A percentile compares a stretch with the other conserved stretches of the same genome.
These are phyloP conservation scores for Echium plantagineum DNA, from an alignment of 257 asterid species.

Conservation along the genomic window DNA sequence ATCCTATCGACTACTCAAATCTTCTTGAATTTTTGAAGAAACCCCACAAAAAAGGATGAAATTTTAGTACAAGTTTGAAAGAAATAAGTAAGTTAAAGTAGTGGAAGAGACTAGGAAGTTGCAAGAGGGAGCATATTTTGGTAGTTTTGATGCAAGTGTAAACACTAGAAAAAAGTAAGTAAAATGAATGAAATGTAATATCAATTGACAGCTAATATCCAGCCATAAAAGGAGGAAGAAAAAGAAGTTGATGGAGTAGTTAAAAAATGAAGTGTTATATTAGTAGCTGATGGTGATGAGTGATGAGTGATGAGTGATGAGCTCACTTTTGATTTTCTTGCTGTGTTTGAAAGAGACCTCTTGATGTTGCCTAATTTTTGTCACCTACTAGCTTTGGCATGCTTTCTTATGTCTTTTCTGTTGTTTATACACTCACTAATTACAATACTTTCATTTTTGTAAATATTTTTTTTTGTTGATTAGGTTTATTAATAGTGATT, in stretches of 20 bases:
- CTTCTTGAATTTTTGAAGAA: background rate
- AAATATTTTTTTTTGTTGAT: too few species aligned
- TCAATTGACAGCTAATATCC: slow-evolving; percentile 39
- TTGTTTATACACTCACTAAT: background rate
- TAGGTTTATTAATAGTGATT: background rate
- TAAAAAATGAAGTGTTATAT: slow-evolving; percentile 8
- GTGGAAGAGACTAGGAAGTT: too few species aligned
- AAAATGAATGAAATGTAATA: background rate
- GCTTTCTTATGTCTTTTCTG: background rate
- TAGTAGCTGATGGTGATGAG: too few species aligned
- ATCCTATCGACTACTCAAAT: too few species aligned
- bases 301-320: too few species aligned
- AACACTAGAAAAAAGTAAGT: background rate
- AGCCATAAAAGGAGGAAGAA: slow-evolving; percentile 9
- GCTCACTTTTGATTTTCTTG: slow-evolving; percentile 10
- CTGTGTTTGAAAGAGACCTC: background rate
- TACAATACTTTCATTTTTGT: background rate
- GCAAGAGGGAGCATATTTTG: too few species aligned
- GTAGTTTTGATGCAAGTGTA: background rate
- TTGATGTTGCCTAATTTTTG: too few species aligned
- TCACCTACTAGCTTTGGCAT: background rate
- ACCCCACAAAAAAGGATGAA: too few species aligned
- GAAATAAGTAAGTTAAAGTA: too few species aligned
- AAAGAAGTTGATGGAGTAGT: slow-evolving; percentile 9
- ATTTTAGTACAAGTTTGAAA: background rate